A percentile compares a stretch with the other conserved stretches of the same genome.
phyloP scores from a whole-genome alignment of 1,139 yeast species.

The Ashbya aceris region DNA sequence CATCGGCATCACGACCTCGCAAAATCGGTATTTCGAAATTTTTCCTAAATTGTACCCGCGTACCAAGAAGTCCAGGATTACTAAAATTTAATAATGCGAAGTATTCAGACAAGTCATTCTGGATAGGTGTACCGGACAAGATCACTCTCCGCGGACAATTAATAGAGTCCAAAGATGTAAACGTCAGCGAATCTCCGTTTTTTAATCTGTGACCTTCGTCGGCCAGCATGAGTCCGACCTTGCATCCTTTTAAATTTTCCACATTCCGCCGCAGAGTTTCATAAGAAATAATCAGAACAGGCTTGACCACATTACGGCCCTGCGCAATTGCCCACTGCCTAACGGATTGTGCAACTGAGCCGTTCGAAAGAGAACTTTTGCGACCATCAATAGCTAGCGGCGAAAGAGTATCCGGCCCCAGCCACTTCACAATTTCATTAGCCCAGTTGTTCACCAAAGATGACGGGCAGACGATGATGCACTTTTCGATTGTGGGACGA shows the following conservation, averaged over 20 bases:
- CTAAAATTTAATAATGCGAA: conserved; percentile 87
- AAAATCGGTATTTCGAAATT: conserved; percentile 76
- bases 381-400: conserved; percentile 93
- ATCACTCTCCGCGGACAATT: conserved; percentile 85
- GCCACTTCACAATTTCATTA: conserved; percentile 89
- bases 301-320: conserved; percentile 85
- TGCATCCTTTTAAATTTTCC: conserved; percentile 63
- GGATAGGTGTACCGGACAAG: conserved; percentile 95
- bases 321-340: conserved; percentile 82
- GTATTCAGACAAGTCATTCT: conserved; percentile 90
- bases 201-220: conserved; percentile 96
- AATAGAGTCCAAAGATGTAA: conserved; percentile 75
- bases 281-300: conserved; percentile 89
- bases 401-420: conserved; percentile 81
- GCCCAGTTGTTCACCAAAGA: conserved; percentile 96
- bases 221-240: conserved; percentile 81
- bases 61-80: conserved; percentile 86
- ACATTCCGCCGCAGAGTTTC: conserved; percentile 88
- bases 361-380: conserved; percentile 25
- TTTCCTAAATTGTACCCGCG: conserved; percentile 73
- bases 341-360: conserved; percentile 57
- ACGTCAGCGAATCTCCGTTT: conserved; percentile 90
- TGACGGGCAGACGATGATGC: conserved; percentile 93
- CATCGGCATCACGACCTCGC: conserved; percentile 83
- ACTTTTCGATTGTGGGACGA: conserved; percentile 71